Evolutionary conservation across 257 asterid genomes (phyloP), one percentile per base, ranked within the genome.

Genomic region (Solanum bulbocastanum): DNA sequence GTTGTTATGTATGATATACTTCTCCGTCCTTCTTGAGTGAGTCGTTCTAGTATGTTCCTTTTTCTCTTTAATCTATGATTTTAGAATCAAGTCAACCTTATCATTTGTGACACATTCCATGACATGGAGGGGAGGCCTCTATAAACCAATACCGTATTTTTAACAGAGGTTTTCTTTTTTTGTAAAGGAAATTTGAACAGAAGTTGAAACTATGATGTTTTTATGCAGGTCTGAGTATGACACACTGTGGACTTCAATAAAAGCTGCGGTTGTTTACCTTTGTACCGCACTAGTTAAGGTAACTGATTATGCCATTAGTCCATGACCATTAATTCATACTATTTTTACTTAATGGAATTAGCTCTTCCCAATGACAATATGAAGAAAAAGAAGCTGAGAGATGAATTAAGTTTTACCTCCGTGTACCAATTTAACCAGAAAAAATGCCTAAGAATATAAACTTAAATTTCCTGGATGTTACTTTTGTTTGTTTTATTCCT

Each of bases 241-340:
- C 91, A 97, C 99, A 0, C 92, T 97, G 40, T 98, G 99, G 78
- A 97, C 99, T 87, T 97, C 99, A 12, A 89, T 94, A 88, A 96
- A 92, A 91, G 75, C 99, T 62, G 98, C 98, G 33, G 92, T 92
- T 74, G 99, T 96, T 87, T 97, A 97, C 90, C 98, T 95, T 60
- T 91, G 91, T 33, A 96, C 99, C 2, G 94, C 99, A 71, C 83
- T 97, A 83, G 94, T 97, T 37, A 97, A 97, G 99, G 99, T 96
- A 75, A 78, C 93, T 27, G 44, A 49, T 82, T 49, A 18, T 82
- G 42, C 42, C 42, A 49, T 62, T 25, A 62, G 71, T 62, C 71
- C 32, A 62, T 82, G 85, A 49, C 44, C 35, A 16, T 27, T 25
- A 30, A 82, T 30, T 81, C 69, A 49, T 30, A 23, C 42, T 49